These are phyloP conservation scores for Venturia pyrina DNA, from an alignment of 2,329 filamentous ascomycete species.

Conservation along the genomic window DNA sequence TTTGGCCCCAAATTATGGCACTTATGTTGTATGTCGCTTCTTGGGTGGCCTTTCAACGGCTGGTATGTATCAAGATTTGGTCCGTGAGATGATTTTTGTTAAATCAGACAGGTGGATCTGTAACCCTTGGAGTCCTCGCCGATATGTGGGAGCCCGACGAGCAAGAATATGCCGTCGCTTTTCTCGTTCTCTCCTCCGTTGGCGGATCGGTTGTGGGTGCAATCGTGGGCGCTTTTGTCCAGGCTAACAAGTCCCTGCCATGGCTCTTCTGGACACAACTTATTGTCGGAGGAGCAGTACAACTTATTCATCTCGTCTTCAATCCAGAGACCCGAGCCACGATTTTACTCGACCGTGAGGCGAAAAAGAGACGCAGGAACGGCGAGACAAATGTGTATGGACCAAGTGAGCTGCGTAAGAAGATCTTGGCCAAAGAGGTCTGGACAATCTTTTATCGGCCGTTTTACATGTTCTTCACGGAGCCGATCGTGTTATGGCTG, in stretches of 20 bases:
- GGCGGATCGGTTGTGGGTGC: constrained; percentile 68
- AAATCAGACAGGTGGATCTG: constrained; percentile 45
- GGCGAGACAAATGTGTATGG: constrained; percentile 55
- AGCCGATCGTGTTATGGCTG: constrained; percentile 63
- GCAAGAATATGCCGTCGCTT: constrained; percentile 48
- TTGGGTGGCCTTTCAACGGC: constrained; percentile 57
- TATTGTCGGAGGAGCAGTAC: constrained; percentile 64
- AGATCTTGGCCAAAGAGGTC: constrained; percentile 31
- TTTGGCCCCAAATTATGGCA: constrained; percentile 54
- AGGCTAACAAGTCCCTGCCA: constrained; percentile 48
- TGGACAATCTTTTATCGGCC: constrained; percentile 49
- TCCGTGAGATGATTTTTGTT: constrained; percentile 18
- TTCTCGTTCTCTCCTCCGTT: constrained; percentile 66
- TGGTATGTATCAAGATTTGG: constrained; percentile 35
- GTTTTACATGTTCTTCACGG: constrained; percentile 65
- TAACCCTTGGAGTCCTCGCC: constrained; percentile 55
- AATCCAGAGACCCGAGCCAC: constrained; percentile 73
- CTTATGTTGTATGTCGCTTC: constrained; percentile 59
- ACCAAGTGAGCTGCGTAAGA: constrained; percentile 54
- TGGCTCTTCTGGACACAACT: constrained; percentile 83
- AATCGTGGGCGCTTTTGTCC: constrained; percentile 67
- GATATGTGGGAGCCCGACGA: constrained; percentile 50
- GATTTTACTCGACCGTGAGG: constrained; percentile 68
- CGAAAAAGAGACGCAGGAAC: constrained; percentile 59
- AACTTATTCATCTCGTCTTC: constrained; percentile 54